Evolutionary conservation across 306 rosid species (phyloP), one percentile per base, ranked within the genome.

Genomic region (Begonia fuchsioides): DNA sequence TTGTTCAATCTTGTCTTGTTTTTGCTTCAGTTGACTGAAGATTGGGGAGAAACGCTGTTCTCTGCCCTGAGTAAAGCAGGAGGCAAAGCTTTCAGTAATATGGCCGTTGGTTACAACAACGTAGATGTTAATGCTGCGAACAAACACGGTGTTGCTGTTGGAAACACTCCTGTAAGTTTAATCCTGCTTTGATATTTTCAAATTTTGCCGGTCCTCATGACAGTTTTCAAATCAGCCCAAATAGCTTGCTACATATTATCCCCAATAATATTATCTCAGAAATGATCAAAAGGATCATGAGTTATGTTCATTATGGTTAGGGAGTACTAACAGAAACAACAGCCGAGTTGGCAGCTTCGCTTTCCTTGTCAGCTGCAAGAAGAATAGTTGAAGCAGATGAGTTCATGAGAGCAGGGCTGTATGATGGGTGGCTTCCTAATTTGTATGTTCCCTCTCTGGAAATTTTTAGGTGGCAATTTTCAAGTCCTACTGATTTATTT

Each of bases 291-390:
- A 20, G 32, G 3, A 7, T 7, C 3, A 20, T 20, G 3, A 20
- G 32, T 7, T 20, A 3, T 20, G 32, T 7, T 20, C 6, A 20
- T 20, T 20, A 20, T 20, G 32, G 32, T 2, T 58, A 90, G 98
- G 98, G 98, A 71, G 98, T 90, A 16, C 94, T 90, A 14, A 90
- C 98, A 1, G 96, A 92, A 75, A 92, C 98, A 44, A 92, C 98
- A 5, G 96, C 98, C 47, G 98, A 92, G 75, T 53, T 92, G 47
- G 98, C 98, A 10, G 96, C 98, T 54, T 82, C 98, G 8, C 83
- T 92, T 58, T 67, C 98, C 45, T 19, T 92, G 61, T 62, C 96
- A 2, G 98, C 98, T 43, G 83, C 98, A 32, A 85, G 98, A 72
- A 92, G 98, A 72, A 85, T 92, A 50, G 98, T 92, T 51, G 98